Evolutionary conservation across 2,329 filamentous ascomycete species (phyloP).

Genomic region (Calonectria honghensis): DNA sequence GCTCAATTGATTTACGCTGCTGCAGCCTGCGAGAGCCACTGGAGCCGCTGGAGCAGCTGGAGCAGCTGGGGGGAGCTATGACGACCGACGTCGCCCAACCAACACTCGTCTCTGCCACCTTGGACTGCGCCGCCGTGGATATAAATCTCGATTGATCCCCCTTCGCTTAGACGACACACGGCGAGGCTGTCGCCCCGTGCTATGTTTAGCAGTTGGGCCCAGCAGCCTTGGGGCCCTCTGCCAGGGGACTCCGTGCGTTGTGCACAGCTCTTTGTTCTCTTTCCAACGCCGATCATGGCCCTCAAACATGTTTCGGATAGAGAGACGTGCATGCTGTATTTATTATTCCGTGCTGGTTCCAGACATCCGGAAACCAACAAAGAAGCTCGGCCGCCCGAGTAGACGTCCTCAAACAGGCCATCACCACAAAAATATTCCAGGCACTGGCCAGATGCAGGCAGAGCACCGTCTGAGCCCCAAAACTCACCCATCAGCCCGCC

Average conservation of each 20-base stretch:
- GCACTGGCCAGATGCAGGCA: constrained; percentile 6
- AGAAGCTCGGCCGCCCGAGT: background rate
- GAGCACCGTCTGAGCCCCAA: constrained; percentile 12
- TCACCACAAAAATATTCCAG: background rate
- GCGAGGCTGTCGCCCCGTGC: constrained; percentile 14
- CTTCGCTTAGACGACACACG: constrained; percentile 7
- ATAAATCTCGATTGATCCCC: constrained; percentile 28
- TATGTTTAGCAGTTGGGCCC: constrained; percentile 5
- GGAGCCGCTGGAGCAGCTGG: background rate
- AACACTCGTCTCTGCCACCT: constrained; percentile 16
- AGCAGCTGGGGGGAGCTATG: background rate
- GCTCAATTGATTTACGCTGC: constrained; percentile 29
- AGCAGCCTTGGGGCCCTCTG: background rate
- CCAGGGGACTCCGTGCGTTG: constrained; percentile 1
- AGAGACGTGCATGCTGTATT: background rate
- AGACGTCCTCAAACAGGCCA: background rate
- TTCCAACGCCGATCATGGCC: background rate
- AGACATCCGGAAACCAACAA: constrained; percentile 5
- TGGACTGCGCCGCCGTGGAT: background rate
- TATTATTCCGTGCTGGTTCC: background rate
- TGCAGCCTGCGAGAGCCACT: constrained; percentile 13
- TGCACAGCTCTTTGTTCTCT: constrained; percentile 5
- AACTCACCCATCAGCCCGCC: constrained; percentile 4
- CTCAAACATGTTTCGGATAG: constrained; percentile 29
- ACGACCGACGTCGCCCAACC: constrained; percentile 19